Base-by-base conservation (phyloP, 805 yeast genomes). In the Nakazawaea ishiwadae region DNA sequence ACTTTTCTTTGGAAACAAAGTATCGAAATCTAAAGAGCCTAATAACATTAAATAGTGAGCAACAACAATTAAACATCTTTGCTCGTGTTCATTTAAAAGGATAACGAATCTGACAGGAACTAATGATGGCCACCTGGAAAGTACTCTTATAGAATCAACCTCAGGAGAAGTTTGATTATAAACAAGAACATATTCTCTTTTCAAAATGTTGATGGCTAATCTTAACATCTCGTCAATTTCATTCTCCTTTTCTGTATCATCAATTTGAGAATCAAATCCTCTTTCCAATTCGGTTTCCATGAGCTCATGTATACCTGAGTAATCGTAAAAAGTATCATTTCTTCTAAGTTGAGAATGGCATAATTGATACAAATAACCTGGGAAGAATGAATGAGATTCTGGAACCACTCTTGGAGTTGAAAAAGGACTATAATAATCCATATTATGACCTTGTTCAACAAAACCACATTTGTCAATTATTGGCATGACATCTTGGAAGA, bases 1-100 rank as follows among this genome's bases (percentile, higher is more conserved):
- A 12, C 28, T n/a, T 4, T 11, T 9, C 12, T 17, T 18, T 8
- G 39, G 35, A 24, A 35, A 18, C 18, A 17, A 7, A 3, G 24
- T 20, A 17, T 30, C 30, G 9, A 17, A 14, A 7, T 42, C 23
- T 9, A 21, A 11, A 3, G 40, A 31, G 7, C 11, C 21, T n/a
- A 42, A 31, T 8, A 42, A 15, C 15, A 18, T 20, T 21, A 42
- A 14, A 32, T 31, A 42, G 24, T 42, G 44, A n/a, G 41, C 44
- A 16, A 37, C 37, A 2, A 42, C 19, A 20, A 42, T 36, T 31
- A 42, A 37, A 16, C 23, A 10, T 20, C 37, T 31, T 14, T 17
- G 35, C 15, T 42, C 31, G 18, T 36, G 44, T 21, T 9, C 17
- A 8, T 24, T 32, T 11, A 42, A 21, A 16, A 37, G 17, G 9